Percentiles rank a stretch among this genome's conserved stretches.
phyloP scores from a whole-genome alignment of 192 early-diverging fungal species.

The Geosiphon pyriformis region DNA sequence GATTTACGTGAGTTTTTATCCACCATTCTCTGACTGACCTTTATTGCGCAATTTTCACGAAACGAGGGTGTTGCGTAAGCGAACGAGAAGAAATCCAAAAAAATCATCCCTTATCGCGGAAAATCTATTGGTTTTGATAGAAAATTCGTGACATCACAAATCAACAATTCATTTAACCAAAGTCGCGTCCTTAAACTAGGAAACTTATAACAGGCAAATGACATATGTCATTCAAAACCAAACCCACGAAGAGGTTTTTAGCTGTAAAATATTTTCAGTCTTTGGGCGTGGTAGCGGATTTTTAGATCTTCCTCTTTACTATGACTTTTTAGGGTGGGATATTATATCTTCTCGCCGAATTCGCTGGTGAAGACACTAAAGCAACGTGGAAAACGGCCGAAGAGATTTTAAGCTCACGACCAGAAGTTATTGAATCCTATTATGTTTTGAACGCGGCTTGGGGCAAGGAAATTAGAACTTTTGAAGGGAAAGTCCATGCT shows the following conservation, averaged over 20 bases:
- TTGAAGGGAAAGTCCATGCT: no score
- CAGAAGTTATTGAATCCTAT: constrained; percentile 14
- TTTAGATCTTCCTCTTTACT: not conserved
- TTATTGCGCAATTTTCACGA: not conserved
- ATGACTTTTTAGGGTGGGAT: not conserved
- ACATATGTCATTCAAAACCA: not conserved
- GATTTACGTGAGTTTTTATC: not conserved
- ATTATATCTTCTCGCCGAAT: not conserved
- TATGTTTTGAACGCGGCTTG: constrained; percentile 2
- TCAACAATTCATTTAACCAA: no score
- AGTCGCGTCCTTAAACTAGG: not conserved
- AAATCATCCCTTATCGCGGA: not conserved
- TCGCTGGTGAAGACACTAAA: not conserved
- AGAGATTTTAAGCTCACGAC: constrained; percentile 5
- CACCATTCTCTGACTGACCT: not conserved
- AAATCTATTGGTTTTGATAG: not conserved
- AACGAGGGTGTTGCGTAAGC: not conserved
- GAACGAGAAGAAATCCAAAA: not conserved
- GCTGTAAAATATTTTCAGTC: not conserved
- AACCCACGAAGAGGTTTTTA: not conserved
- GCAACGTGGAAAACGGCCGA: not conserved
- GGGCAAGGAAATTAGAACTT: no score
- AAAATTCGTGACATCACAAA: no score
- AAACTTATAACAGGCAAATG: not conserved
- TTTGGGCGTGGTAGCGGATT: no score